Evolutionary conservation across 2,329 filamentous ascomycete genomes (phyloP).

Genomic region (Plenodomus lindquistii): DNA sequence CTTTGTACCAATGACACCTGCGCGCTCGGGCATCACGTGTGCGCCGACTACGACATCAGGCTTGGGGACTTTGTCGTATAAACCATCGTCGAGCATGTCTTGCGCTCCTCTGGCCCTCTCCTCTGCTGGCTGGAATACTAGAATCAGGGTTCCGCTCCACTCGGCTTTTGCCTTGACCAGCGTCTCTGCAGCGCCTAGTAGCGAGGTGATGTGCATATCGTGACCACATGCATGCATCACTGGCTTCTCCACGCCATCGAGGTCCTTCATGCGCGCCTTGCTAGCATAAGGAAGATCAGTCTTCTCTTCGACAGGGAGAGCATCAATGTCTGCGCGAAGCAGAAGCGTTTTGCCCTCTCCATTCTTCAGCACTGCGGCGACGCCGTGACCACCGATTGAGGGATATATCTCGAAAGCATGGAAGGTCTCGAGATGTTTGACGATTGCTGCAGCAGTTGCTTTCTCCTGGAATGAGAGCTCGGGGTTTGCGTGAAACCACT

Average conservation of each 20-base stretch:
- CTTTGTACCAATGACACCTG: conserved; percentile 48
- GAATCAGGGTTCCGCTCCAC: conserved; percentile 67
- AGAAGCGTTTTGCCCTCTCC: conserved; percentile 60
- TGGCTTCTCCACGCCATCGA: conserved; percentile 54
- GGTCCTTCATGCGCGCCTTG: conserved; percentile 49
- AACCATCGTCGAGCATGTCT: conserved; percentile 63
- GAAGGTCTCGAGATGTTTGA: conserved; percentile 30
- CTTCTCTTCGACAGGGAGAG: conserved; percentile 60
- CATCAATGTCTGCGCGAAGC: conserved; percentile 66
- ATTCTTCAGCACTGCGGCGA: conserved; percentile 61
- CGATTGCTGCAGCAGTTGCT: conserved; percentile 37
- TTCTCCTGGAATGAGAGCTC: conserved; percentile 44
- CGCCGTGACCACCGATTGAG: conserved; percentile 62
- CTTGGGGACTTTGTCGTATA: conserved; percentile 59
- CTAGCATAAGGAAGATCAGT: conserved; percentile 62
- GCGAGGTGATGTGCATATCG: conserved; percentile 63
- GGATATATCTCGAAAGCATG: conserved; percentile 51
- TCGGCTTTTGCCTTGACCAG: conserved; percentile 49
- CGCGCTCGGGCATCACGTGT: conserved; percentile 57
- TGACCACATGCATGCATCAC: conserved; percentile 72
- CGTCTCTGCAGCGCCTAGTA: conserved; percentile 60
- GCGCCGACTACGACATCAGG: conserved; percentile 62
- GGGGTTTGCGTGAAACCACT: conserved; percentile 40
- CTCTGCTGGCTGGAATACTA: conserved; percentile 70
- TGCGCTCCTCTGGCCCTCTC: conserved; percentile 66